phyloP scores from a whole-genome alignment of 768 basidiomycete genomes.

The Boletus fagicola region DNA sequence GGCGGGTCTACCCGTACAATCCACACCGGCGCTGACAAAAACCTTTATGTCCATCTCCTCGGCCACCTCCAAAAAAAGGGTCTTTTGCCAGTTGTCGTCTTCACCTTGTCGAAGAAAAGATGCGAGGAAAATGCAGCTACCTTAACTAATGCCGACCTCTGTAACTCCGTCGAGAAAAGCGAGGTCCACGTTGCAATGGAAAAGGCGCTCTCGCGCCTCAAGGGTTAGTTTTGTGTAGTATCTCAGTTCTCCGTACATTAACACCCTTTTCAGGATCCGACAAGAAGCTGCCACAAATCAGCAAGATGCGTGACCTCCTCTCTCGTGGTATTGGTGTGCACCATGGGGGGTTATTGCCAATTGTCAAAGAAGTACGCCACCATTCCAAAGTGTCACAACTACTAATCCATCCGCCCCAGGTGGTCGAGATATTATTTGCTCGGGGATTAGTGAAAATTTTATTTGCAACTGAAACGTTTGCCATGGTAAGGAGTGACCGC shows the following conservation, averaged over 20 bases:
- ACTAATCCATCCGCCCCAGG: conserved; percentile 42
- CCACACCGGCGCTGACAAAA: conserved; percentile 77
- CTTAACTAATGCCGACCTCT: conserved; percentile 84
- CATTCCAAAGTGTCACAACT: neutral
- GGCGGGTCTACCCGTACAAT: conserved; percentile 54
- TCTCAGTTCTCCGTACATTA: neutral
- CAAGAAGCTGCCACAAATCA: conserved; percentile 89
- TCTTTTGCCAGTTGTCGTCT: conserved; percentile 91
- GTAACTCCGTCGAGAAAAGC: conserved; percentile 89
- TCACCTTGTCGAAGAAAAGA: conserved; percentile 94
- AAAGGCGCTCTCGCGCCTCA: conserved; percentile 84
- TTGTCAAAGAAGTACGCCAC: conserved; percentile 85
- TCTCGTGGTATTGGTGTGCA: conserved; percentile 95
- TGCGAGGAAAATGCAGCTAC: conserved; percentile 97
- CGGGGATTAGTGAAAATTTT: conserved; percentile 93
- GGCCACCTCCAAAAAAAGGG: conserved; percentile 80
- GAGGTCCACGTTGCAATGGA: conserved; percentile 95
- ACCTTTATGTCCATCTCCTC: conserved; percentile 90
- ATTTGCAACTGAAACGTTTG: conserved; percentile 99
- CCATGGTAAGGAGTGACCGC: conserved; percentile 64
- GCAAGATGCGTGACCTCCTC: conserved; percentile 83
- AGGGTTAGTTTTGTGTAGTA: conserved; percentile 53
- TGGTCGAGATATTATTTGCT: conserved; percentile 95
- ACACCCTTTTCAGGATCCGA: conserved; percentile 65
- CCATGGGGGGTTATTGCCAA: conserved; percentile 92